Evolutionary conservation across 805 yeast genomes (phyloP).

Genomic region (Alloascoidea hylecoeti): DNA sequence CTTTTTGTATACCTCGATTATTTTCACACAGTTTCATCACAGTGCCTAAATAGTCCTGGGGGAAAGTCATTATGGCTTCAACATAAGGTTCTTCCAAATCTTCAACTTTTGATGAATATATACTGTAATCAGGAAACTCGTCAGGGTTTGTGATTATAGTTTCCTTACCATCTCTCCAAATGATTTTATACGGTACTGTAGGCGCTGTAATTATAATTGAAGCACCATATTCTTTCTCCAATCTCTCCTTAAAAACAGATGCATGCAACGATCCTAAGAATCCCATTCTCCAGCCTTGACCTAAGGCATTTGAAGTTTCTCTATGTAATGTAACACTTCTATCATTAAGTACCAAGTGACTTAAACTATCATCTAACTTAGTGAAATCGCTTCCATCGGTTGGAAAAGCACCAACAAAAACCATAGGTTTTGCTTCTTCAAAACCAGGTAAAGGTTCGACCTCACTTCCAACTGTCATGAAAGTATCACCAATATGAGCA

Average conservation of each 20-base stretch:
- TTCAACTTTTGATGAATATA: conserved; percentile 26
- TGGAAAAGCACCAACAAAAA: conserved; percentile 95
- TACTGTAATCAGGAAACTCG: conserved; percentile 62
- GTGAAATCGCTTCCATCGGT: conserved; percentile 89
- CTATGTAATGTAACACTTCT: conserved; percentile 80
- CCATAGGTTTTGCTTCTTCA: conserved; percentile 97
- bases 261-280: conserved; percentile 93
- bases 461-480: conserved; percentile 42
- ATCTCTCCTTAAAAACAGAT: conserved; percentile 80
- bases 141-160: conserved; percentile 76
- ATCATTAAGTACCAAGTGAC: conserved; percentile 80
- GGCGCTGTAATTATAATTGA: conserved; percentile 88
- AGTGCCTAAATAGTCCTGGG: conserved; percentile 75
- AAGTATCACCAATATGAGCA: conserved; percentile 86
- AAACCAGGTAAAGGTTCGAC: conserved; percentile 85
- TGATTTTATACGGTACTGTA: conserved; percentile 81
- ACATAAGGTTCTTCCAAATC: conserved; percentile 73
- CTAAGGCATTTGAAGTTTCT: conserved; percentile 87
- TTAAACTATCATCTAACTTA: conserved; percentile 78
- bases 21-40: conserved; percentile 80
- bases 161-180: conserved; percentile 51
- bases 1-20: conserved; percentile 74
- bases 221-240: conserved; percentile 91
- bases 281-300: conserved; percentile 97
- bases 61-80: conserved; percentile 80